Base-by-base conservation (phyloP, 2,329 filamentous ascomycete genomes). In the Didymella lethalis region DNA sequence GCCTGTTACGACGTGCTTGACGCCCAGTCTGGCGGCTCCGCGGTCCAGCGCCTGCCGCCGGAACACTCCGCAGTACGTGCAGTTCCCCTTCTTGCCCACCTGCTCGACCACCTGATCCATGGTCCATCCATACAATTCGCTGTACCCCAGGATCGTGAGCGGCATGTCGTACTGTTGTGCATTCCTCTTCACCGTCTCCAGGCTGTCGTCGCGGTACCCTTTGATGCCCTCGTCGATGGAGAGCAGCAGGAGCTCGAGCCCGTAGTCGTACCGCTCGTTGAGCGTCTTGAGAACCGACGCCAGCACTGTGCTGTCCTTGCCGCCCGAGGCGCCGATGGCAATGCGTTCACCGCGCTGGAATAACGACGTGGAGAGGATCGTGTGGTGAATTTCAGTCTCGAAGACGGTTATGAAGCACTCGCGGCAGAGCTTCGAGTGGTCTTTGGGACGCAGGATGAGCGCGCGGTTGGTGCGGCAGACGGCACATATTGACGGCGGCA, bases 91-190 rank as follows among this genome's bases (percentile, higher is more conserved):
- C 81, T 97, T 98, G 14, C 95, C 95, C 49, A 99, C 91, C 47
- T 94, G 92, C 70, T 93, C 91, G 4, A 99, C 96, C 10, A 99
- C 95, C 73, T 98, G 92, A 73, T 99, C 95, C 95, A 99, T 99
- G 0, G 93, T 97, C 95, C 95, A 99, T 8, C 94, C 95, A 75
- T 99, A 99, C 10, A 99, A 82, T 71, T 97, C 91, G 53, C 89
- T 90, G 71, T 99, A 99, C 48, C 94, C 93, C 48, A 99, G 87
- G 55, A 99, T 96, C 68, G 92, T 91, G 48, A 99, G 81, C 0
- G 91, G 88, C 90, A 99, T 96, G 1, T 90, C 88, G 78, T 98
- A 97, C 77, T 98, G 93, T 12, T 86, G 77, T 0, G 93, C 91
- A 77, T 99, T 98, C 59, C 94, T 85, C 83, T 97, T 97, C 45